Base-by-base conservation (phyloP, 805 yeast genomes). In the Millerozyma miso region DNA sequence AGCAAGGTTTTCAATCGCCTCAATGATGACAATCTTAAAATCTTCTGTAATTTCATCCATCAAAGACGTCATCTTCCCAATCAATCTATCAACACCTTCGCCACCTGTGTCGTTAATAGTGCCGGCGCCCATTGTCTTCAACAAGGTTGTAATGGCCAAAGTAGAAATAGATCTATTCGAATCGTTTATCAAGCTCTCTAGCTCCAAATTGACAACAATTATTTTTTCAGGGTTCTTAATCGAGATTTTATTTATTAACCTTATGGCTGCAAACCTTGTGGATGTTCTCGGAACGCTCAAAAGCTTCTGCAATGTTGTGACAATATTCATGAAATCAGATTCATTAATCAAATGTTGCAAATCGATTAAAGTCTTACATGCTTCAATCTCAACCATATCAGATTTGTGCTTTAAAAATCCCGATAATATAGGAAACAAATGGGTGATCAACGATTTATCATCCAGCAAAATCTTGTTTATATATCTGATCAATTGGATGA, bases 1-100 rank as follows among this genome's bases (percentile, higher is more conserved):
- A 3, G 97, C 91, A 63, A 93, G 74, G 38, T 91, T 84, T 59
- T 95, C 85, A 53, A 93, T 83, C 6, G 99, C 97, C 60, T 93
- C 98, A 50, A 93, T 88, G 41, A 93, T 95, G 51, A 90, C 91
- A 46, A 89, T 80, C 65, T 88, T 88, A 74, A 93, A 93, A 61
- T 93, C 99, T 64, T 93, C 99, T 26, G 96, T 80, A 50, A 93
- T 91, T 52, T 91, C 97, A 60, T 80, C 87, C 85, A 91, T 87
- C 61, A 90, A 85, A 31, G 84, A 83, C 26, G 93, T 76, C 68
- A 93, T 88, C 42, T 89, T 90, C 49, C 83, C 76, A 65, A 93
- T 88, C 54, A 93, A 77, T 56, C 96, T 78, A 62, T 91, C 96
- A 43, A 93, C 96, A 46, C 63, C 66, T 47, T 87, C 88, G 13